These are phyloP conservation scores for Colletotrichum filicis DNA, from an alignment of 2,329 filamentous ascomycete genomes.

Conservation along the genomic window DNA sequence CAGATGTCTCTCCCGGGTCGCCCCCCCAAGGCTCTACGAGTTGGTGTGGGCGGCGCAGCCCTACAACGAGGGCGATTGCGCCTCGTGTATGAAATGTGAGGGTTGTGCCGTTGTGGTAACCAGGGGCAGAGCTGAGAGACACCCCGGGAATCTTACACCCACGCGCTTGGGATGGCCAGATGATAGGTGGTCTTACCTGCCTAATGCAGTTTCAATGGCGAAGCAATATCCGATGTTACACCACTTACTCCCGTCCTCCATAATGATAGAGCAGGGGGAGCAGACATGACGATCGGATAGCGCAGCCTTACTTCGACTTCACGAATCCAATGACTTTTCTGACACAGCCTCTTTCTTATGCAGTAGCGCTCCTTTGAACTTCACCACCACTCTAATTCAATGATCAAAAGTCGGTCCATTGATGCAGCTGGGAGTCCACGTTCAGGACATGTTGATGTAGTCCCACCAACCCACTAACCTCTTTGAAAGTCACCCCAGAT, in stretches of 20 bases:
- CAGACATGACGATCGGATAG: background rate
- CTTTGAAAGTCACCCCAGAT: background rate
- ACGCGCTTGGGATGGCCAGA: background rate
- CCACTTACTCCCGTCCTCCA: background rate
- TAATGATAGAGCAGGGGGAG: background rate
- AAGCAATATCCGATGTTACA: background rate
- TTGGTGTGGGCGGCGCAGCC: slow-evolving; percentile 1
- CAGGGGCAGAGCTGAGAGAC: background rate
- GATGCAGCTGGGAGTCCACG: background rate
- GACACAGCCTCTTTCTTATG: background rate
- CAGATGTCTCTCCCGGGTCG: background rate
- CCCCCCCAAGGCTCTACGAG: background rate
- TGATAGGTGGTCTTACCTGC: background rate
- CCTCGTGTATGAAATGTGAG: background rate
- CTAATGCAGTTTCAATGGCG: background rate
- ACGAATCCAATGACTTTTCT: background rate
- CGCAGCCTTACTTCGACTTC: background rate
- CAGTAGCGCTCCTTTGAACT: background rate
- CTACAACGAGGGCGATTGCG: slow-evolving; percentile 3
- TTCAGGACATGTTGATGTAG: background rate
- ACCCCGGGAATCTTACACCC: background rate
- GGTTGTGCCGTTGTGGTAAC: background rate
- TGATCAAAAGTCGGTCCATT: background rate
- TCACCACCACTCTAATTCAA: background rate
- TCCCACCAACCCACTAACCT: background rate